Percentiles rank a stretch among this genome's conserved stretches.
Conservation (phyloP, 2,329 filamentous ascomycete genomes). For the Botrytis elliptica region DNA sequence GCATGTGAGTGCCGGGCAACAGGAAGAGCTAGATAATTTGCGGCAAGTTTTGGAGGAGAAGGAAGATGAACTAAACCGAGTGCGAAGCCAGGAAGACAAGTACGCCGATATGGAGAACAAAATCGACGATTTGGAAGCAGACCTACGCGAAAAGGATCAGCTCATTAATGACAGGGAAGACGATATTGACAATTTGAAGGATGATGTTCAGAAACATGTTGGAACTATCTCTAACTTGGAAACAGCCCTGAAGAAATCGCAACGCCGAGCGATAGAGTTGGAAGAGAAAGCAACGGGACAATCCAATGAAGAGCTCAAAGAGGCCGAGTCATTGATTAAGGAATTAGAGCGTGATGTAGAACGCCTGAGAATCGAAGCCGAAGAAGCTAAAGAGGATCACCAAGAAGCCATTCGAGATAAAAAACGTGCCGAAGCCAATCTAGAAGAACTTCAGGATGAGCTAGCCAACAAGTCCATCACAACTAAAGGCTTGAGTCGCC, state of each 20-base stretch:
- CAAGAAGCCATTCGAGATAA: slow-evolving; percentile 55
- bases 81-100: slow-evolving; percentile 58
- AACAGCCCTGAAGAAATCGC: slow-evolving; percentile 57
- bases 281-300: slow-evolving; percentile 54
- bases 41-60: slow-evolving; percentile 56
- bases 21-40: slow-evolving; percentile 58
- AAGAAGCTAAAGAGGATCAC: slow-evolving; percentile 54
- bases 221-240: slow-evolving; percentile 54
- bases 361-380: slow-evolving; percentile 53
- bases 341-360: slow-evolving; percentile 57
- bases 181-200: slow-evolving; percentile 66
- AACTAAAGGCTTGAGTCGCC: slow-evolving; percentile 70
- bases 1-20: slow-evolving; percentile 68
- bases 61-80: slow-evolving; percentile 48
- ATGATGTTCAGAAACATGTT: slow-evolving; percentile 52
- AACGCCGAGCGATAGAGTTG: slow-evolving; percentile 52
- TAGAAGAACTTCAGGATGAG: slow-evolving; percentile 70
- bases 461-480: slow-evolving; percentile 76
- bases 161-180: slow-evolving; percentile 72
- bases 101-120: slow-evolving; percentile 69
- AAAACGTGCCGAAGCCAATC: slow-evolving; percentile 56
- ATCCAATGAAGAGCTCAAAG: slow-evolving; percentile 46
- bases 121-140: slow-evolving; percentile 72
- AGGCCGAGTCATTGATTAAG: slow-evolving; percentile 48
- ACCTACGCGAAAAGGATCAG: slow-evolving; percentile 73